Percentiles rank a stretch among this genome's conserved stretches.
phyloP scores from a whole-genome alignment of 768 basidiomycete genomes.

The Lactifluus piperatus region DNA sequence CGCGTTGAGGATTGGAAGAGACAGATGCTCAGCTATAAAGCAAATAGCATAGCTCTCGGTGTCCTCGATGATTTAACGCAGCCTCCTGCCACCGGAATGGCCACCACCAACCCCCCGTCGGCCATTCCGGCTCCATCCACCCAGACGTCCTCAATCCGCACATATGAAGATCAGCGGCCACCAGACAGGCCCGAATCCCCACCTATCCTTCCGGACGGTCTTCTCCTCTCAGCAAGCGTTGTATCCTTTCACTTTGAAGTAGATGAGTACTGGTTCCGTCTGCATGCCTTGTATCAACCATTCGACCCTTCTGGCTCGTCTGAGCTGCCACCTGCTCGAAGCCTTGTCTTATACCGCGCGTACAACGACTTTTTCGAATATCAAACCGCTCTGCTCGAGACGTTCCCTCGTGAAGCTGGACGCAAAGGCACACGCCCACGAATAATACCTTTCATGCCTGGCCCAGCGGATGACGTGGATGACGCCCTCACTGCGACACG shows the following conservation, averaged over 20 bases:
- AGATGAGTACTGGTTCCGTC: conserved; percentile 96
- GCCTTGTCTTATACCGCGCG: conserved; percentile 84
- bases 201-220: conserved; percentile 64
- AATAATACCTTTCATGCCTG: conserved; percentile 96
- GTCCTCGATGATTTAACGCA: conserved; percentile 61
- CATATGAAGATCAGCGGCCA: conserved; percentile 23
- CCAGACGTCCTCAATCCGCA: conserved; percentile 21
- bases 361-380: conserved; percentile 99
- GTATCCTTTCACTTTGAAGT: conserved; percentile 97
- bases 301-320: conserved; percentile 52
- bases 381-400: conserved; percentile 79
- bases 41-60: conserved; percentile 90
- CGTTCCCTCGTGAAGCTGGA: conserved; percentile 89
- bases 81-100: conserved; percentile 22
- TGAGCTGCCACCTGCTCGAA: conserved; percentile 55
- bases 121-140: conserved; percentile 14
- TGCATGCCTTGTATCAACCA: conserved; percentile 84
- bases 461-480: conserved; percentile 78
- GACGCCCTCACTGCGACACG: conserved; percentile 74
- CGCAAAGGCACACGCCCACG: conserved; percentile 55
- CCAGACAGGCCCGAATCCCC: conserved; percentile 33
- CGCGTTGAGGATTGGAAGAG: conserved; percentile 99
- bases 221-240: conserved; percentile 79
- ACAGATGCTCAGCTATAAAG: conserved; percentile 91
- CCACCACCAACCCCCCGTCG: conserved; percentile 5